Percentiles rank a stretch among this genome's conserved stretches.
Conservation (phyloP, 2,329 filamentous ascomycete species). For the Blastomyces silverae region DNA sequence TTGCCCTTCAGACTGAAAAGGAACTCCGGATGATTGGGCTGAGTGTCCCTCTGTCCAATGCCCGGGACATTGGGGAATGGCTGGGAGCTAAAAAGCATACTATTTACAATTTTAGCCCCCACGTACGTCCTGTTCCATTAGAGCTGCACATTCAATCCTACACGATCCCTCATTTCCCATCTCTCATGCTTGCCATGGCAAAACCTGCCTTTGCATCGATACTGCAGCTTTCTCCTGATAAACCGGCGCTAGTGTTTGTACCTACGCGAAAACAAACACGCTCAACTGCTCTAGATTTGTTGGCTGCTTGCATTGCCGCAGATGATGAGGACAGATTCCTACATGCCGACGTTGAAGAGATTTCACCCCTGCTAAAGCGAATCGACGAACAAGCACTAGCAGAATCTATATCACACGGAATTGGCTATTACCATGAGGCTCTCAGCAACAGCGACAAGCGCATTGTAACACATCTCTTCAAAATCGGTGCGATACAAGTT, state of each 20-base stretch:
- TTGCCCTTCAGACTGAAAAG: constrained; percentile 78
- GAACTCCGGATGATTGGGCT: constrained; percentile 81
- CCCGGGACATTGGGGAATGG: constrained; percentile 93
- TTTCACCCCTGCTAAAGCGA: constrained; percentile 71
- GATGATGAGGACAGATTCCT: constrained; percentile 93
- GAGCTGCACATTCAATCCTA: constrained; percentile 95
- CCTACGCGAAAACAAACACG: constrained; percentile 90
- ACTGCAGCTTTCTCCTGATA: constrained; percentile 76
- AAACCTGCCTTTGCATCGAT: constrained; percentile 88
- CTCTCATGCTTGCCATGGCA: constrained; percentile 97
- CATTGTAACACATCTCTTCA: constrained; percentile 88
- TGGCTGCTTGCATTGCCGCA: constrained; percentile 79
- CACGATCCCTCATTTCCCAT: constrained; percentile 92
- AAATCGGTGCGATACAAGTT: constrained; percentile 81
- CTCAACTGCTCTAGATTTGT: constrained; percentile 74
- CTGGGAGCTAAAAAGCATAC: constrained; percentile 96
- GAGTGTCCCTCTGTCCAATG: constrained; percentile 87
- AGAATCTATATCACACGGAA: constrained; percentile 84
- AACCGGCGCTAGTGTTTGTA: constrained; percentile 86
- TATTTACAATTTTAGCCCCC: constrained; percentile 96
- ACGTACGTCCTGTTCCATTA: constrained; percentile 78
- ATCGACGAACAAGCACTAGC: constrained; percentile 81
- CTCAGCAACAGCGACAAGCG: constrained; percentile 81
- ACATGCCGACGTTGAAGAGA: constrained; percentile 72
- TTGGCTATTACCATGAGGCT: constrained; percentile 96